A percentile compares a stretch with the other conserved stretches of the same genome.
Evolutionary conservation across 768 basidiomycete genomes (phyloP).

Genomic region (Lanmaoa rubissima): DNA sequence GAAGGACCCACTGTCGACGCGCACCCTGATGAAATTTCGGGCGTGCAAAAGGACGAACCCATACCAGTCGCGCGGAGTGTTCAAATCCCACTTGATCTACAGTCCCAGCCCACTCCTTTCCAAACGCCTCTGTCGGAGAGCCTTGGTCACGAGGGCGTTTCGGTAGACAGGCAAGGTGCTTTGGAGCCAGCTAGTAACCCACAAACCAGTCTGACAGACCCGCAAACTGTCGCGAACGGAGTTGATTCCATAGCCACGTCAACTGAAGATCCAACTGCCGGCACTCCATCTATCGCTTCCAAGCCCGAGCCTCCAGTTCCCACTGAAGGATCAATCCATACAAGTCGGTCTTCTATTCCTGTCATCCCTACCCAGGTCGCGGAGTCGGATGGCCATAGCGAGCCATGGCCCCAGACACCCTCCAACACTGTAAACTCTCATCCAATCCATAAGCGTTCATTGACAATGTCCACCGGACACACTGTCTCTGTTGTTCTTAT

Average conservation of each 20-base stretch:
- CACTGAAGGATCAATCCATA: conserved; percentile 4
- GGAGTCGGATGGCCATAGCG: conserved; percentile 16
- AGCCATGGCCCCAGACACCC: conserved; percentile 21
- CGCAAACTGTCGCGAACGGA: conserved; percentile 2
- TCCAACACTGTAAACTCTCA: conserved; percentile 15
- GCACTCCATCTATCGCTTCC: conserved; percentile 9
- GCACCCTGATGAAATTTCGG: neutral
- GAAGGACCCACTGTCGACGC: conserved; percentile 6
- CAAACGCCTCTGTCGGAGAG: conserved; percentile 1
- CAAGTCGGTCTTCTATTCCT: conserved; percentile 6
- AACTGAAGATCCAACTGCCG: neutral
- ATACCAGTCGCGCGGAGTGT: conserved; percentile 7
- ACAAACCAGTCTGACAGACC: neutral
- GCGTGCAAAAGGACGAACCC: conserved; percentile 6
- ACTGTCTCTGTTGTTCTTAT: conserved; percentile 80
- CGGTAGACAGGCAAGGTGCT: neutral
- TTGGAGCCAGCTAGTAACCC: neutral
- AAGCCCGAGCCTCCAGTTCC: conserved; percentile 1
- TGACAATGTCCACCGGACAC: conserved; percentile 66
- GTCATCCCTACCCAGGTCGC: conserved; percentile 2
- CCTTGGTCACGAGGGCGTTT: neutral
- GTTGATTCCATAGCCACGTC: neutral
- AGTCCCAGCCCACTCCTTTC: conserved; percentile 3
- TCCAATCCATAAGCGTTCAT: conserved; percentile 49
- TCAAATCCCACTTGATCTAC: conserved; percentile 3